These are phyloP conservation scores for Lachancea sp. DNA, from an alignment of 805 yeast species.

Conservation along the genomic window DNA sequence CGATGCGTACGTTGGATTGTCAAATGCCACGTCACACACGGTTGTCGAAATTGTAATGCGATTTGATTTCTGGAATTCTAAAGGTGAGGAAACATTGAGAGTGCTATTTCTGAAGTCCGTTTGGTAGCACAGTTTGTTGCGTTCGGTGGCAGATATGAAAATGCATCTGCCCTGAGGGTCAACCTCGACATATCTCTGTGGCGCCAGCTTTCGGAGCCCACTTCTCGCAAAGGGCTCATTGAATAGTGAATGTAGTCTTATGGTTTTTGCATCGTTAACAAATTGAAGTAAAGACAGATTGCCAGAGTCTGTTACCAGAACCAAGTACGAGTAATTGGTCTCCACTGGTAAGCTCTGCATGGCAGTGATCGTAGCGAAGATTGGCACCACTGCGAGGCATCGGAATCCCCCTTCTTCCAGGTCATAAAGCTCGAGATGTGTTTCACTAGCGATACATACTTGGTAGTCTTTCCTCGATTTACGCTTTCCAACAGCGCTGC, in stretches of 20 bases:
- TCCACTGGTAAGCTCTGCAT: constrained; percentile 46
- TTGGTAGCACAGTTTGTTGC: constrained; percentile 63
- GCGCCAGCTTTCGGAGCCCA: constrained; percentile 68
- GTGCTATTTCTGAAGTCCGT: constrained; percentile 46
- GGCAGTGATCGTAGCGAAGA: constrained; percentile 53
- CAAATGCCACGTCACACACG: constrained; percentile 69
- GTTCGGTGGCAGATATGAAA: constrained; percentile 66
- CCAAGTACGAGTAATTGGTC: constrained; percentile 53
- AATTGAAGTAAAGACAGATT: constrained; percentile 50
- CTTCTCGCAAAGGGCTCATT: constrained; percentile 69
- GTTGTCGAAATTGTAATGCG: constrained; percentile 46
- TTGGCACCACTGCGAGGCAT: constrained; percentile 37
- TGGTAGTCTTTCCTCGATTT: constrained; percentile 18
- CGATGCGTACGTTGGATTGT: constrained; percentile 79
- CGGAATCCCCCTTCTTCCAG: constrained; percentile 50
- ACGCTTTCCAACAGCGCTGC: constrained; percentile 4
- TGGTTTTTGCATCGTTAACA: constrained; percentile 28
- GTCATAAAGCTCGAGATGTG: constrained; percentile 34
- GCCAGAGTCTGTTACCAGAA: constrained; percentile 77
- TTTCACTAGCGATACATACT: constrained; percentile 30
- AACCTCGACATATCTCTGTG: constrained; percentile 63
- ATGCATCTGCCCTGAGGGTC: constrained; percentile 71
- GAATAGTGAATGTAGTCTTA: constrained; percentile 39
- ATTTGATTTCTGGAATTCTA: constrained; percentile 54
- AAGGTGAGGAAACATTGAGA: constrained; percentile 57